A percentile compares a stretch with the other conserved stretches of the same genome.
These are phyloP conservation scores for Begonia fuchsioides DNA, from an alignment of 306 rosid species.

Conservation along the genomic window DNA sequence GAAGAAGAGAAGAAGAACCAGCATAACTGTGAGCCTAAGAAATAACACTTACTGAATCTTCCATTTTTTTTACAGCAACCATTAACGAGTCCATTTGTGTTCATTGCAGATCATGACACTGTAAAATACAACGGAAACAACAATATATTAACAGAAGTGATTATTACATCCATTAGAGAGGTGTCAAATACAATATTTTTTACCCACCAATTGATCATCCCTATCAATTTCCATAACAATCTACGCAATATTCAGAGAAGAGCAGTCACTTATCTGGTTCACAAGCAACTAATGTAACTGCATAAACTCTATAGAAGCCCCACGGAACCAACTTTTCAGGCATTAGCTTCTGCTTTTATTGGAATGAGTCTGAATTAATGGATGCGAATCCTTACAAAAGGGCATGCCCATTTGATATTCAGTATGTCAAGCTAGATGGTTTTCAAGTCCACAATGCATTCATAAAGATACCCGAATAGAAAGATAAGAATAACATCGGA, in stretches of 20 bases:
- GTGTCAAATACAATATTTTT: not conserved
- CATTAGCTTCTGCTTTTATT: no score
- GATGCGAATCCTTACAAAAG: no score
- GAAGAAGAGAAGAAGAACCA: not conserved
- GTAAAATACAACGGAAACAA: not conserved
- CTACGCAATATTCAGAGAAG: not conserved
- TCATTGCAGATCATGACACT: not conserved
- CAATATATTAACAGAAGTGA: not conserved
- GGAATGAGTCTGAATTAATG: no score
- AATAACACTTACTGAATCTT: not conserved
- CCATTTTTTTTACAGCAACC: not conserved
- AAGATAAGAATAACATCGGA: no score
- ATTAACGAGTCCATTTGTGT: not conserved
- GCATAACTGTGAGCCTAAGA: not conserved
- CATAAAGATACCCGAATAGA: no score
- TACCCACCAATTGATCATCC: not conserved
- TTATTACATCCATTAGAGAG: not conserved
- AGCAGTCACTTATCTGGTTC: not conserved
- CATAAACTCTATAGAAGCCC: no score
- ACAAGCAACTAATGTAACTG: no score
- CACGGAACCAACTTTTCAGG: no score
- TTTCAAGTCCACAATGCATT: no score
- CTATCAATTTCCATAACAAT: not conserved
- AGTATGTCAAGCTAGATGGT: no score
- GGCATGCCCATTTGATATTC: no score